Percentiles rank a stretch among this genome's conserved stretches.
phyloP scores from a whole-genome alignment of 257 asterid species.

The Lycium barbarum region DNA sequence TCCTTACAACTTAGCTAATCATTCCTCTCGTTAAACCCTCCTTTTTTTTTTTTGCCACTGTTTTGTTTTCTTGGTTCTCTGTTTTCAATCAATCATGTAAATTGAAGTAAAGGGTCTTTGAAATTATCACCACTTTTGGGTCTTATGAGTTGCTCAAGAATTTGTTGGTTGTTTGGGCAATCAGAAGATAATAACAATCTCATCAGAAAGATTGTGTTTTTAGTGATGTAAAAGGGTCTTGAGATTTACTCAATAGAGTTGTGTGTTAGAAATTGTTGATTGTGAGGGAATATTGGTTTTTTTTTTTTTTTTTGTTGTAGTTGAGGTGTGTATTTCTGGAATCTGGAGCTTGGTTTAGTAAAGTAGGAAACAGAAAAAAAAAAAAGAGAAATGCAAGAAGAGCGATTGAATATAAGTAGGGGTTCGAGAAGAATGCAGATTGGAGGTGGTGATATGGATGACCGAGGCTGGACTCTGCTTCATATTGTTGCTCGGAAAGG shows the following conservation, averaged over 20 bases:
- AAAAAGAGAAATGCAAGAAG: slow-evolving; percentile 50
- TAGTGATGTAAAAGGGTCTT: not conserved
- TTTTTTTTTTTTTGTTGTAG: not conserved
- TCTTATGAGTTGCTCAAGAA: slow-evolving; percentile 28
- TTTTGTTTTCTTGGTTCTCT: not conserved
- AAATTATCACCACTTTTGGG: not conserved
- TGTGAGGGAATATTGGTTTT: not conserved
- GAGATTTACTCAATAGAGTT: not conserved
- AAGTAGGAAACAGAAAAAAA: not conserved
- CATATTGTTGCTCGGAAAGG: slow-evolving; percentile 83
- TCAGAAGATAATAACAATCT: no score
- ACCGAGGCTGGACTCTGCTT: slow-evolving; percentile 91
- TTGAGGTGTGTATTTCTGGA: not conserved
- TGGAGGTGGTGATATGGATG: slow-evolving; percentile 70
- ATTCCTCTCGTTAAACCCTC: slow-evolving; percentile 70
- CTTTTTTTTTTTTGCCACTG: no score
- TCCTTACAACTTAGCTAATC: slow-evolving; percentile 74
- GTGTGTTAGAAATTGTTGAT: not conserved
- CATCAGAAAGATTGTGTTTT: no score
- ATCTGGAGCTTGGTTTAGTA: not conserved
- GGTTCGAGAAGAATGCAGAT: slow-evolving; percentile 48
- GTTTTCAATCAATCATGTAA: slow-evolving; percentile 40
- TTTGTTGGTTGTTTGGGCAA: not conserved
- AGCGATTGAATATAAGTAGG: slow-evolving; percentile 52
- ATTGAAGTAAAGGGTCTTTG: not conserved